phyloP scores from a whole-genome alignment of 2,329 filamentous ascomycete genomes.

The Venturia nashicola region DNA sequence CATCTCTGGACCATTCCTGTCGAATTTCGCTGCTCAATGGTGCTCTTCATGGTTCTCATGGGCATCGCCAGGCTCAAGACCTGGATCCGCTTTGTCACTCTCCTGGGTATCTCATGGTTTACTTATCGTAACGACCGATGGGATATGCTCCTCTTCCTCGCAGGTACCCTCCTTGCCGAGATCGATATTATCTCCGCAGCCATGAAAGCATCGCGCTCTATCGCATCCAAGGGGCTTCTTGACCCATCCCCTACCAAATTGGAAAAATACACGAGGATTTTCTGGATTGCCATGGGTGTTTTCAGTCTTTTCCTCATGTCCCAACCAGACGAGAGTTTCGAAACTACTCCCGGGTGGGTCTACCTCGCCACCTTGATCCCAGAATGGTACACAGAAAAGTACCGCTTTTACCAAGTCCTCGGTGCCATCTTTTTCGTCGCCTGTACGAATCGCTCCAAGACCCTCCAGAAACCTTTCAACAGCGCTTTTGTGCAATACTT shows the following conservation, averaged over 20 bases:
- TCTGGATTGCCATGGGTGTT: slow-evolving; percentile 25
- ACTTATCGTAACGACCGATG: slow-evolving; percentile 37
- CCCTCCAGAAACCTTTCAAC: slow-evolving; percentile 29
- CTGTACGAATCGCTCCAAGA: slow-evolving; percentile 16
- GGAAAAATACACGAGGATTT: neutral
- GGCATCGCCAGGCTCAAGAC: slow-evolving; percentile 37
- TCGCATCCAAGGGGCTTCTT: neutral
- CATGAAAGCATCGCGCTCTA: neutral
- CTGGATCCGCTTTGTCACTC: slow-evolving; percentile 30
- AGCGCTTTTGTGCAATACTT: slow-evolving; percentile 31
- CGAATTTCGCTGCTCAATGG: slow-evolving; percentile 46
- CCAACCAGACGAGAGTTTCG: slow-evolving; percentile 26
- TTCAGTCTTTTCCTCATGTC: slow-evolving; percentile 31
- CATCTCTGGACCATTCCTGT: slow-evolving; percentile 53
- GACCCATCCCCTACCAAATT: neutral
- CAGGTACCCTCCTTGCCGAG: slow-evolving; percentile 44
- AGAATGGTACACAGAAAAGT: slow-evolving; percentile 27
- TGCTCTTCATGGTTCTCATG: slow-evolving; percentile 42
- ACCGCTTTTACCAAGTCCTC: slow-evolving; percentile 32
- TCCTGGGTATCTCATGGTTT: slow-evolving; percentile 32
- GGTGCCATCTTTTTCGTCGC: slow-evolving; percentile 15
- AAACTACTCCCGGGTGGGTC: slow-evolving; percentile 29
- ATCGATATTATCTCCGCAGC: slow-evolving; percentile 27
- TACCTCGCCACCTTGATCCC: slow-evolving; percentile 28
- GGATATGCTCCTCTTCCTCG: slow-evolving; percentile 45